Evolutionary conservation across 2,329 filamentous ascomycete genomes (phyloP).

Genomic region (Diaporthe australafricana): DNA sequence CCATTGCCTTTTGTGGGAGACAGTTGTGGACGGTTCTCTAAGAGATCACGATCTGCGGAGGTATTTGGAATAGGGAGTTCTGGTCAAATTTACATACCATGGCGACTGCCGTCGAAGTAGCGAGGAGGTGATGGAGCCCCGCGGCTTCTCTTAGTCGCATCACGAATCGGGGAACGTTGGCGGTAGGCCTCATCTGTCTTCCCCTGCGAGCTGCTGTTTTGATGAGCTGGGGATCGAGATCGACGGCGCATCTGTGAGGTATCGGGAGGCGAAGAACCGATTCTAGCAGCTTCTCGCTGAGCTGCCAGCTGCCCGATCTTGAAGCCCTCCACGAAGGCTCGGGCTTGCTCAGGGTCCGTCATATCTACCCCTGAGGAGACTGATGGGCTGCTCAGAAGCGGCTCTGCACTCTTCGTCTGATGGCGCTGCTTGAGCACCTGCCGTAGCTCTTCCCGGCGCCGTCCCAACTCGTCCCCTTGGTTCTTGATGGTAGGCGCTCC

Average conservation of each 20-base stretch:
- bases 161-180: constrained; percentile 16
- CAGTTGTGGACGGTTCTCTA: too few relatives aligned
- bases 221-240: constrained; percentile 15
- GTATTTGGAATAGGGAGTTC: too few relatives aligned
- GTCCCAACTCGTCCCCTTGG: background rate
- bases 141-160: background rate
- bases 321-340: constrained; percentile 42
- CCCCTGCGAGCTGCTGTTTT: background rate
- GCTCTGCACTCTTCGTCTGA: background rate
- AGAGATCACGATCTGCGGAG: background rate
- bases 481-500: background rate
- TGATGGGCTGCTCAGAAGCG: background rate
- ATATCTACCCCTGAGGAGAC: constrained; percentile 28
- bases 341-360: constrained; percentile 34
- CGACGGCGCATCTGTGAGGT: background rate
- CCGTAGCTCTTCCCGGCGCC: background rate
- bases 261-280: background rate
- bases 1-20: background rate
- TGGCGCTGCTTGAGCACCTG: constrained; percentile 29
- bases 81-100: background rate
- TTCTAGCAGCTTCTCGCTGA: background rate
- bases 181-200: background rate
- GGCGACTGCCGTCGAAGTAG: constrained; percentile 19
- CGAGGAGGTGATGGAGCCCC: background rate
- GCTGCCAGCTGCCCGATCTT: constrained; percentile 34